Base-by-base conservation (phyloP, 176 grass and related monocot species). In the Oryza coarctata region DNA sequence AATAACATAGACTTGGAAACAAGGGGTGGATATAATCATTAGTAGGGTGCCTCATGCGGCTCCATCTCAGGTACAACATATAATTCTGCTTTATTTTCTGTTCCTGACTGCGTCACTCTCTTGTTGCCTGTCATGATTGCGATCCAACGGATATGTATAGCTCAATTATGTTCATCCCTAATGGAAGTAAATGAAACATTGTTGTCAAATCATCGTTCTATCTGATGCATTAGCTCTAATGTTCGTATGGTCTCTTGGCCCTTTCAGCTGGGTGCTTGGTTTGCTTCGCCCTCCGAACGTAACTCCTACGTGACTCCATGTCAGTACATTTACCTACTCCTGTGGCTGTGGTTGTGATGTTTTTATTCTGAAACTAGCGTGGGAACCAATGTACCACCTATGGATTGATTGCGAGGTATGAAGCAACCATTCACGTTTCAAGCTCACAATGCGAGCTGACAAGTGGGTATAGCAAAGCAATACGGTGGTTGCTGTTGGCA, bases 241-340 rank as follows among this genome's bases (percentile, higher is more conserved):
- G 9, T 81, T 77, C 77, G 83, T 65, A 66, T 89, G 87, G 52
- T 77, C 72, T 43, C 55, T 36, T 81, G 87, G 77, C 65, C 40
- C 55, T 89, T 41, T 82, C 83, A 65, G 57, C 22, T 65, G 49
- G 87, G 64, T 67, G 35, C 35, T 5, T 39, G 38, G 45, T 49
- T 49, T 49, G 41, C 40, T 73, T 73, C 83, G 82, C 78, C 83
- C 68, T 86, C 88, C 34, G 52, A 76, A 78, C 78, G 83, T 89
- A 69, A 77, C 88, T 82, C 66, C 70, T 82, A 82, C 83, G 88
- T 77, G 73, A 89, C 83, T 86, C 83, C 73, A 86, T 28, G 73
- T 82, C 78, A 82, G 87, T 85, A 77, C 77, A 64, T 71, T 85
- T 76, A 85, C 82, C 87, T 71, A 85, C 77, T 43, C 64, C 71